Percentiles rank a stretch among this genome's conserved stretches.
Conservation (phyloP, 2,329 filamentous ascomycete genomes). For the Calonectria multiphialidica region DNA sequence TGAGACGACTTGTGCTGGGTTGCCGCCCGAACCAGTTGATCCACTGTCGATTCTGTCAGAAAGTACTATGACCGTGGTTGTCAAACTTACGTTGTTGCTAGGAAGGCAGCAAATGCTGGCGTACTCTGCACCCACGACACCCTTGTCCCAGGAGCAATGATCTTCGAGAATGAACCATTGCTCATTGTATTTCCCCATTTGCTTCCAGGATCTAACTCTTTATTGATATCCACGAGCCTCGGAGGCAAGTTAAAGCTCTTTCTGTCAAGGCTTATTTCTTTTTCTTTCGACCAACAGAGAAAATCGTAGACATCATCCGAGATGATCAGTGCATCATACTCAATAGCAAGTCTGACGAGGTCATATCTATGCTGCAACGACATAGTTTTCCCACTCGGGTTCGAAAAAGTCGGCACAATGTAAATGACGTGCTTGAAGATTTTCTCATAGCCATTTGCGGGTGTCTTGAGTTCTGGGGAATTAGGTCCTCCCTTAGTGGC, state of each 20-base stretch:
- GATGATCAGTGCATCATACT: slow-evolving; percentile 74
- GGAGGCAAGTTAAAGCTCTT: background rate
- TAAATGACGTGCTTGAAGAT: slow-evolving; percentile 78
- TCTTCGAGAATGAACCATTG: slow-evolving; percentile 77
- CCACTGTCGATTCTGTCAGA: background rate
- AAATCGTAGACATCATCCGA: slow-evolving; percentile 82
- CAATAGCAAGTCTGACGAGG: slow-evolving; percentile 70
- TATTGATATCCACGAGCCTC: slow-evolving; percentile 5
- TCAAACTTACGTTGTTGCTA: slow-evolving; percentile 5
- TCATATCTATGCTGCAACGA: slow-evolving; percentile 65
- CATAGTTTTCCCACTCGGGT: slow-evolving; percentile 76
- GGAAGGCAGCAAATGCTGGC: slow-evolving; percentile 9
- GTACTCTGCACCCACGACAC: background rate
- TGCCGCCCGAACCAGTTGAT: background rate
- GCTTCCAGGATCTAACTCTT: background rate
- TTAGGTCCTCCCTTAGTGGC: too few relatives aligned
- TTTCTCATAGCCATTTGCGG: slow-evolving; percentile 50
- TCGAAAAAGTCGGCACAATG: slow-evolving; percentile 76
- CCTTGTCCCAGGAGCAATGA: slow-evolving; percentile 67
- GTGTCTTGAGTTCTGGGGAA: background rate
- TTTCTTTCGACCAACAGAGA: slow-evolving; percentile 66
- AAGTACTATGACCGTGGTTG: too few relatives aligned
- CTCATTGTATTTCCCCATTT: slow-evolving; percentile 72
- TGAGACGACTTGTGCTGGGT: background rate
- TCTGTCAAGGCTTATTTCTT: slow-evolving; percentile 56